These are phyloP conservation scores for Macrolepiota albuminosa DNA, from an alignment of 768 basidiomycete genomes.

Conservation along the genomic window DNA sequence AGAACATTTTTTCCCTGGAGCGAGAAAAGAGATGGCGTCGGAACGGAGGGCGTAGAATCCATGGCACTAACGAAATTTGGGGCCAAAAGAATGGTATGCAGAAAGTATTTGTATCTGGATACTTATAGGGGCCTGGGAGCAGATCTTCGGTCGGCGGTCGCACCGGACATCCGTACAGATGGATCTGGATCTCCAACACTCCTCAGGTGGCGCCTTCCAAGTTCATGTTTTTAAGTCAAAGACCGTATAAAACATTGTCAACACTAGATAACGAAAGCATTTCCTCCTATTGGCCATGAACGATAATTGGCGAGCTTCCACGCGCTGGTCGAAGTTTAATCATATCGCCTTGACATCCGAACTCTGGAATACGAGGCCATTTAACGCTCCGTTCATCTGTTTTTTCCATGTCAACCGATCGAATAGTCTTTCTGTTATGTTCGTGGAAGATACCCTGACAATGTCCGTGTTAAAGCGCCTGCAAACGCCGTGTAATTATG, in stretches of 20 bases:
- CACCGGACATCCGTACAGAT: too few species aligned
- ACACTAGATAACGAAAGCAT: not conserved
- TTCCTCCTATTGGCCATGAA: not conserved
- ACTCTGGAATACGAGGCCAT: not conserved
- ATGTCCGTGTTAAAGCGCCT: not conserved
- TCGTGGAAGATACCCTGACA: not conserved
- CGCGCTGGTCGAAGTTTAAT: not conserved
- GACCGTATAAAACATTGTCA: not conserved
- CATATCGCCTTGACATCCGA: not conserved
- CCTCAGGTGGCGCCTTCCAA: too few species aligned
- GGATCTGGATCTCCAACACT: too few species aligned
- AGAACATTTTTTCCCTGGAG: too few species aligned
- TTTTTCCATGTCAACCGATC: not conserved
- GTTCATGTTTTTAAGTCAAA: too few species aligned
- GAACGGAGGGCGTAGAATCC: too few species aligned
- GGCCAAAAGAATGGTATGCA: too few species aligned
- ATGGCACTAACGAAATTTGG: too few species aligned
- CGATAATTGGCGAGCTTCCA: not conserved
- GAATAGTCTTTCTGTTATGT: not conserved
- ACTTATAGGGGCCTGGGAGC: too few species aligned
- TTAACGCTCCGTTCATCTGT: not conserved
- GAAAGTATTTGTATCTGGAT: too few species aligned
- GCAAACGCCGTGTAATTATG: not conserved
- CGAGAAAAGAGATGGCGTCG: too few species aligned
- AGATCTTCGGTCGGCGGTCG: too few species aligned